These are phyloP conservation scores for Xerocomus brunneocitrinus DNA, from an alignment of 768 basidiomycete genomes.

Conservation along the genomic window DNA sequence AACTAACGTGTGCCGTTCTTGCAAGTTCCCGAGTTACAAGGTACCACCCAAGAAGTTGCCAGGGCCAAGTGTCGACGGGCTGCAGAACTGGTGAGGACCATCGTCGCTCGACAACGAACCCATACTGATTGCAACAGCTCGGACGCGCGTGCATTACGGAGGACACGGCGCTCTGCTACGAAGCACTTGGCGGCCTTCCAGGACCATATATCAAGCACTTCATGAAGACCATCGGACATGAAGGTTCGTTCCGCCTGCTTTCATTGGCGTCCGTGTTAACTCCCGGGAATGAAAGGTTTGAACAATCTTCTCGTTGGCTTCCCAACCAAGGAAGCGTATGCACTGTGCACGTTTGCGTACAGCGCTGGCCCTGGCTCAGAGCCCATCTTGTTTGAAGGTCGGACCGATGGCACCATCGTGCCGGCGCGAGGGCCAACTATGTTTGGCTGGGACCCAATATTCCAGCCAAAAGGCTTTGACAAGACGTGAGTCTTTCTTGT, in stretches of 20 bases:
- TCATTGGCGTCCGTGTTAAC: not conserved
- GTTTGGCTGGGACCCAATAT: conserved; percentile 92
- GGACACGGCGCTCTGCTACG: conserved; percentile 92
- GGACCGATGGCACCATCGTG: conserved; percentile 87
- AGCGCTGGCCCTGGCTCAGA: conserved; percentile 76
- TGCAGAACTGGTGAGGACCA: conserved; percentile 62
- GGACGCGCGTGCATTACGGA: conserved; percentile 70
- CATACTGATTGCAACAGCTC: conserved; percentile 28
- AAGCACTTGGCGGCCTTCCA: conserved; percentile 85
- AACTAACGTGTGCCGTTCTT: not conserved
- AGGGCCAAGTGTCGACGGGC: conserved; percentile 81
- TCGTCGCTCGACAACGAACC: not conserved
- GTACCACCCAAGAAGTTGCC: conserved; percentile 87
- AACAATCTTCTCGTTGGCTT: conserved; percentile 81
- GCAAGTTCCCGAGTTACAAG: conserved; percentile 90
- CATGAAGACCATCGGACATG: conserved; percentile 74
- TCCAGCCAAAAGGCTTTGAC: conserved; percentile 70
- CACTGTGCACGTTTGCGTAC: conserved; percentile 96
- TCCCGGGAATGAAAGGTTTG: conserved; percentile 44
- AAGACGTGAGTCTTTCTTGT: conserved; percentile 56
- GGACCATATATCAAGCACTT: conserved; percentile 98
- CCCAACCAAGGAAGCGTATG: conserved; percentile 72
- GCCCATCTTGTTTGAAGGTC: conserved; percentile 81
- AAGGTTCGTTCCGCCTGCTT: conserved; percentile 44
- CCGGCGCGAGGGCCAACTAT: conserved; percentile 68